Percentiles rank a stretch among this genome's conserved stretches.
These are phyloP conservation scores for Ulota crispa DNA, from an alignment of 225 moss, liverwort and hornwort species.

Conservation along the genomic window DNA sequence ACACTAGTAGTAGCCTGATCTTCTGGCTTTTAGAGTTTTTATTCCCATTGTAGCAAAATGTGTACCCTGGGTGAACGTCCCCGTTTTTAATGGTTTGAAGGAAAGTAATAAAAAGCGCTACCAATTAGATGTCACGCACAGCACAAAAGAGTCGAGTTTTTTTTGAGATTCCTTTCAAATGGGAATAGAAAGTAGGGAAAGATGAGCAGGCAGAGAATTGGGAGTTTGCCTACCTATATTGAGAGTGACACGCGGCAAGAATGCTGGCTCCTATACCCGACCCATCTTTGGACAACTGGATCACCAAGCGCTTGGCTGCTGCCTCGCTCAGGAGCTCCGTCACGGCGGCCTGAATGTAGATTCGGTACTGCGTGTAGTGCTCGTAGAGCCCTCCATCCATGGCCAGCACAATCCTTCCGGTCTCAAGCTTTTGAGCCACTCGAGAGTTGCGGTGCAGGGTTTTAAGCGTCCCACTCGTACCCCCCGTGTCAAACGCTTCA, in stretches of 20 bases:
- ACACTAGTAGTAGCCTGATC: not conserved
- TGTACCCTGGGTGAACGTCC: not conserved
- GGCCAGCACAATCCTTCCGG: conserved; percentile 67
- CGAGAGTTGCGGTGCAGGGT: conserved; percentile 40
- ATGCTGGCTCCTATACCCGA: conserved; percentile 90
- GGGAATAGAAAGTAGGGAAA: not conserved
- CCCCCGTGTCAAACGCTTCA: conserved; percentile 29
- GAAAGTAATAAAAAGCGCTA: not conserved
- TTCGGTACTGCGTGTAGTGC: conserved; percentile 74
- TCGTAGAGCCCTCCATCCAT: conserved; percentile 94
- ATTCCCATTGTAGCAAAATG: not conserved
- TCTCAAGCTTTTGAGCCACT: conserved; percentile 10
- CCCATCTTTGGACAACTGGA: conserved; percentile 87
- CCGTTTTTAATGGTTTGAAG: not conserved
- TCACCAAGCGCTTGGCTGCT: conserved; percentile 61
- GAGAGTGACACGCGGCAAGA: conserved; percentile 77
- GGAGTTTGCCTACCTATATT: conserved; percentile 31
- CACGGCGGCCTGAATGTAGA: conserved; percentile 72
- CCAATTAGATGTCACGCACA: not conserved
- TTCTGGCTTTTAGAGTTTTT: not conserved
- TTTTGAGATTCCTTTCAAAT: not conserved
- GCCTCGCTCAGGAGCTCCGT: conserved; percentile 73
- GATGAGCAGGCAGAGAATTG: not conserved
- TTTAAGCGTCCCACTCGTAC: conserved; percentile 38
- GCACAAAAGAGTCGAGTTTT: not conserved